These are phyloP conservation scores for Emmonsia crescens DNA, from an alignment of 2,329 filamentous ascomycete genomes.

Conservation along the genomic window DNA sequence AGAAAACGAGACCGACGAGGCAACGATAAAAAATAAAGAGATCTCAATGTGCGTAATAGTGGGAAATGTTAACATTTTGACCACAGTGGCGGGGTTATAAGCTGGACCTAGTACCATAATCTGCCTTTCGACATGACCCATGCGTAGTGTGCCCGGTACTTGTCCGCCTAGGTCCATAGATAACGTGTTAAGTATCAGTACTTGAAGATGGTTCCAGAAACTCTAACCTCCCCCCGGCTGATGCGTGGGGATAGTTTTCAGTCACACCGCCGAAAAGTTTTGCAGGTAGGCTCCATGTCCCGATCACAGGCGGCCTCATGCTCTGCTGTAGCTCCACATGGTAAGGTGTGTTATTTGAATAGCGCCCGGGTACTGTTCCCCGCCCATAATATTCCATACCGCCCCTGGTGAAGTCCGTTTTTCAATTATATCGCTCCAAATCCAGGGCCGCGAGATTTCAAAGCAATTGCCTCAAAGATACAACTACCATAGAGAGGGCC, in stretches of 20 bases:
- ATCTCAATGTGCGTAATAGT: no score
- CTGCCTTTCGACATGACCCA: background rate
- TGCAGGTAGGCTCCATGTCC: background rate
- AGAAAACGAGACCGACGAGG: background rate
- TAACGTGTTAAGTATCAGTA: background rate
- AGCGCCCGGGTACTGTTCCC: no score
- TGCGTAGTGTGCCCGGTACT: background rate
- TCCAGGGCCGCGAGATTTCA: background rate
- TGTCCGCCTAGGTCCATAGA: background rate
- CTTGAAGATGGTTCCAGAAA: background rate
- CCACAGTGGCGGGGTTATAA: background rate
- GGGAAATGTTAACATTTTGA: no score
- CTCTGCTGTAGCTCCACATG: no score
- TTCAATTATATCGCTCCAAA: no score
- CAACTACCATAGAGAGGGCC: background rate
- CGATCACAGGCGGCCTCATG: no score
- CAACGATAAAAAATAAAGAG: background rate
- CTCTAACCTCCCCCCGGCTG: no score
- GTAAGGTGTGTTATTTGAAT: no score
- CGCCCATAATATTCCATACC: no score
- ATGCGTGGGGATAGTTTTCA: no score
- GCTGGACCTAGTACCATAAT: background rate
- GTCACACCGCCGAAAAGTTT: background rate
- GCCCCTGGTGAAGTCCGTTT: no score
- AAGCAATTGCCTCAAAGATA: background rate